Percentiles rank a stretch among this genome's conserved stretches.
Evolutionary conservation across 1,139 yeast genomes (phyloP).

Genomic region (Kodamaea suecica): DNA sequence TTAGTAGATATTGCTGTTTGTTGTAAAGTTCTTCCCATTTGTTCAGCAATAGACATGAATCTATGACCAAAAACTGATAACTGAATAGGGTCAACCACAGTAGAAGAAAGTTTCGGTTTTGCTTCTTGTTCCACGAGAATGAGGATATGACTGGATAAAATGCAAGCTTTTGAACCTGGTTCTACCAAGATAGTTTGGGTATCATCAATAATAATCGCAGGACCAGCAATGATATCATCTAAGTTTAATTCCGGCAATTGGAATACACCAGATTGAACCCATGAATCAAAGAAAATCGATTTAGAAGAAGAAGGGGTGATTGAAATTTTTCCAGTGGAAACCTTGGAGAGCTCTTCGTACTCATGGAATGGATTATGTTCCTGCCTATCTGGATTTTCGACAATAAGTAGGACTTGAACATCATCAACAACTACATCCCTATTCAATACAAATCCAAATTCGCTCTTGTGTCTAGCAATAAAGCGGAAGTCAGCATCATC

Average conservation of each 20-base stretch:
- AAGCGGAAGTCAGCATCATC: slow-evolving; percentile 28
- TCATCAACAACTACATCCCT: slow-evolving; percentile 72
- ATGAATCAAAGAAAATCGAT: slow-evolving; percentile 34
- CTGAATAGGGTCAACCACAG: slow-evolving; percentile 60
- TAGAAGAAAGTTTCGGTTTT: slow-evolving; percentile 24
- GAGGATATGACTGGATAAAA: slow-evolving; percentile 58
- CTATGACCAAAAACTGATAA: slow-evolving; percentile 79
- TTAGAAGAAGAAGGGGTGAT: slow-evolving; percentile 11
- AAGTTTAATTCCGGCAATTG: slow-evolving; percentile 45
- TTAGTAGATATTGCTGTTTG: slow-evolving; percentile 84
- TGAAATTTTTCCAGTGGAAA: slow-evolving; percentile 1
- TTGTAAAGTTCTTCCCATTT: slow-evolving; percentile 79
- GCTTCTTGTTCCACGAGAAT: slow-evolving; percentile 30
- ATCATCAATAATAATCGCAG: slow-evolving; percentile 79
- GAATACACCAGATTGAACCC: slow-evolving; percentile 52
- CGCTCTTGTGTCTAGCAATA: slow-evolving; percentile 32
- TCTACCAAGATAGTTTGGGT: slow-evolving; percentile 85
- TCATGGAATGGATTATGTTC: slow-evolving; percentile 36
- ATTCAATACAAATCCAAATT: slow-evolving; percentile 43
- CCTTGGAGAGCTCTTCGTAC: slow-evolving; percentile 12
- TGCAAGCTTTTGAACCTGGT: slow-evolving; percentile 63
- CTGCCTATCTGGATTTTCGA: slow-evolving; percentile 30
- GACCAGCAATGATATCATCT: slow-evolving; percentile 64
- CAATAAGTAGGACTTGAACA: slow-evolving; percentile 54
- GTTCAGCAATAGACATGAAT: slow-evolving; percentile 87